These are phyloP conservation scores for Petunia hybrid DNA, from an alignment of 305 asterid species.

Conservation along the genomic window DNA sequence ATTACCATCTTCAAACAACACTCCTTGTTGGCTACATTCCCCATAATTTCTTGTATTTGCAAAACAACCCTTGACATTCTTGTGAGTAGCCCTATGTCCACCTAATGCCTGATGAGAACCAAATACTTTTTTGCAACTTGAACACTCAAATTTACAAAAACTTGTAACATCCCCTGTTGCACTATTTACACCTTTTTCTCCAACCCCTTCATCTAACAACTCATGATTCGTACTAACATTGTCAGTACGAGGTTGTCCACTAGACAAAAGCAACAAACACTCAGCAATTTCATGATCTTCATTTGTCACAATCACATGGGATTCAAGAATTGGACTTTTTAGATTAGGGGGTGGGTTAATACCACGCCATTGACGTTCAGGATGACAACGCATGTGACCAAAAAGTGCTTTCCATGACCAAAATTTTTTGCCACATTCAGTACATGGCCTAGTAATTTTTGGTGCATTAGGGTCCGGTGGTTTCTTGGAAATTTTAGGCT, in stretches of 20 bases:
- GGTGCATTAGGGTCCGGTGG: conserved; percentile 77
- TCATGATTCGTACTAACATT: conserved; percentile 22
- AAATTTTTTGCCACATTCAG: conserved; percentile 79
- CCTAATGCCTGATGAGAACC: conserved; percentile 77
- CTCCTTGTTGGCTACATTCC: conserved; percentile 23
- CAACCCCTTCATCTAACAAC: conserved; percentile 9
- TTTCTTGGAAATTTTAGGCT: conserved; percentile 47
- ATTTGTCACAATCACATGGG: conserved; percentile 31
- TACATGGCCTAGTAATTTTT: conserved; percentile 75
- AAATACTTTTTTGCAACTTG: conserved; percentile 79
- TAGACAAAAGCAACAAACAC: conserved; percentile 62
- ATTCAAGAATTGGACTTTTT: conserved; percentile 31
- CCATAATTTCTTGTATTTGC: conserved; percentile 59
- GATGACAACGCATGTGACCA: conserved; percentile 99
- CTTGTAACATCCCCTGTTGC: not conserved
- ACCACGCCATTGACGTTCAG: conserved; percentile 94
- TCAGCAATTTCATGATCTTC: conserved; percentile 68
- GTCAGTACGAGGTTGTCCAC: conserved; percentile 39
- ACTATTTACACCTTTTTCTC: conserved; percentile 4
- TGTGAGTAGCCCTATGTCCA: conserved; percentile 80
- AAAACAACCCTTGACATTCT: conserved; percentile 77
- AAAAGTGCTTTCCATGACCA: conserved; percentile 92
- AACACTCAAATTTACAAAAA: conserved; percentile 61
- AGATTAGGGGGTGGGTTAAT: conserved; percentile 75
- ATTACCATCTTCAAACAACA: not conserved